Evolutionary conservation across 2,329 filamentous ascomycete species (phyloP), one percentile per base, ranked within the genome.

Genomic region (Xylariales sp.): DNA sequence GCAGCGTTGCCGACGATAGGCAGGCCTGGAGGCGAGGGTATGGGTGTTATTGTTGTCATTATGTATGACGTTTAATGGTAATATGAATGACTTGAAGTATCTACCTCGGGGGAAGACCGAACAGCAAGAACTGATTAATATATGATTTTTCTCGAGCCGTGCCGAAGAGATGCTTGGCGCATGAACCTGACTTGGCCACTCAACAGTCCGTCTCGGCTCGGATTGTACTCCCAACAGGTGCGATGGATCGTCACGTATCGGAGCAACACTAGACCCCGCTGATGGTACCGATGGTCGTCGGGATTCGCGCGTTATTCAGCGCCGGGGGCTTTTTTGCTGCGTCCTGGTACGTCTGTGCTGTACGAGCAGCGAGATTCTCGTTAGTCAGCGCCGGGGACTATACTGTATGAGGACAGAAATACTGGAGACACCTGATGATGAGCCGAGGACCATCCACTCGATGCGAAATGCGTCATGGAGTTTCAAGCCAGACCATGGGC

Each of bases 1-100:
- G 81, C 80, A 36, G 91, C 75, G 72, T 93, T 91, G 34, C 91
- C 91, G 30, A 93, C 69, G 32, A 93, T 77, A 1, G 90, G 91
- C 64, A 91, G 80, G 2, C 87, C 89, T 62, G 83, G 83, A 32
- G 90, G 90, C 54, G 87, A 85, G 1, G 91, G 90, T 61, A 93
- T 90, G 2, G 85, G 82, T 14, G 80, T 76, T 43, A 69, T 65
- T 41, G 49, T 59, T 30, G 63, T 30, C 69, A 71, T 71, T 28
- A 32, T 65, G 14, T 49, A 32, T n/a, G 43, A 52, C 12, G 30
- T 46, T 6, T 3, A 12, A 54, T 18, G 23, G 10, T 4, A 50
- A n/a, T 23, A 16, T 1, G 18, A 52, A 61, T 52, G 32, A n/a
- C 54, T 52, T 46, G 16, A 48, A 43, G 5, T 53, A 8, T 48